A percentile compares a stretch with the other conserved stretches of the same genome.
Conservation (phyloP, 805 yeast species). For the Candida fluviatilis region DNA sequence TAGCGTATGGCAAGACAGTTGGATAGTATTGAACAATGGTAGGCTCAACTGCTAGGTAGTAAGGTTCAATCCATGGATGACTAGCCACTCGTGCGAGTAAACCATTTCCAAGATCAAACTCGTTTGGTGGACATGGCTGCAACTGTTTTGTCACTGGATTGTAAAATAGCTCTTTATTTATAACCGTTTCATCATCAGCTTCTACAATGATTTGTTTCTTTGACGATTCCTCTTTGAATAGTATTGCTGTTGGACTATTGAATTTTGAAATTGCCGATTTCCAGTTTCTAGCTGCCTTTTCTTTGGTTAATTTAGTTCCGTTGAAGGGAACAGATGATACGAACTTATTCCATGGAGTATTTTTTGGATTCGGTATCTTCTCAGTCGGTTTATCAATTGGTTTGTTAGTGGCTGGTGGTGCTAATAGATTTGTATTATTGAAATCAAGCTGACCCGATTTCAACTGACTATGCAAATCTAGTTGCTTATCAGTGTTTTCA, state of each 20-base stretch:
- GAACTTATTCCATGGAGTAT: neutral
- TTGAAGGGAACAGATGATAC: neutral
- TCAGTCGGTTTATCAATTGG: conserved; percentile 1
- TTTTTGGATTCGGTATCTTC: neutral
- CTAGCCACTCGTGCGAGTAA: neutral
- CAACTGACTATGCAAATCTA: conserved; percentile 1
- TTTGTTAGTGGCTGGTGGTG: neutral
- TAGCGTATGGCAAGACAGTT: conserved; percentile 1
- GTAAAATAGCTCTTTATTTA: conserved; percentile 24
- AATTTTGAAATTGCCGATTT: conserved; percentile 24
- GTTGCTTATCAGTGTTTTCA: conserved; percentile 16
- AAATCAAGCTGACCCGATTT: conserved; percentile 4
- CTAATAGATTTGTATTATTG: neutral
- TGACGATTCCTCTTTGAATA: conserved; percentile 10
- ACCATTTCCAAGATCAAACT: neutral
- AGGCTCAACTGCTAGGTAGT: neutral
- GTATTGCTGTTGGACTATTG: conserved; percentile 24
- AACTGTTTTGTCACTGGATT: conserved; percentile 31
- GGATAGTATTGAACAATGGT: neutral
- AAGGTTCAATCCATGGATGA: conserved; percentile 1
- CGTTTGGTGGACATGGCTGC: conserved; percentile 22
- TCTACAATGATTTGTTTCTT: conserved; percentile 27
- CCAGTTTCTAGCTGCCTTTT: conserved; percentile 16
- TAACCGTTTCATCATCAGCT: conserved; percentile 14
- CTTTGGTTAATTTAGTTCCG: neutral